A percentile compares a stretch with the other conserved stretches of the same genome.
Conservation (phyloP, 768 basidiomycete species). For the Xerocomus potaroensis region DNA sequence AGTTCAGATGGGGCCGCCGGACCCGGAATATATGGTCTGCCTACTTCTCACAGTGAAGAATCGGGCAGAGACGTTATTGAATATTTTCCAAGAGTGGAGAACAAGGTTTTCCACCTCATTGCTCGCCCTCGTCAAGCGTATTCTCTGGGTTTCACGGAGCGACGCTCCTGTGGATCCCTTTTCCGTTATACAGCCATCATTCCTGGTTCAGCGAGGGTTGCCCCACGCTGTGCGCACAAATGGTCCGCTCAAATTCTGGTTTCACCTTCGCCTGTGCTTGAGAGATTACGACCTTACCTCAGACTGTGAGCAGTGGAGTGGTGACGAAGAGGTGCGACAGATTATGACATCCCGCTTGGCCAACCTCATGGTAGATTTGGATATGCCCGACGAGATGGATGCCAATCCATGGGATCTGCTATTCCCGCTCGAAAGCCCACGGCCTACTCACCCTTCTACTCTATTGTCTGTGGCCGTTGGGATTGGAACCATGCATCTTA, state of each 20-base stretch:
- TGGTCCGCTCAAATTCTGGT: conserved; percentile 68
- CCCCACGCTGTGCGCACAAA: conserved; percentile 67
- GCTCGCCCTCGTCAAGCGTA: conserved; percentile 40
- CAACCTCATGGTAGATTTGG: conserved; percentile 40
- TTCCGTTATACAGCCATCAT: conserved; percentile 81
- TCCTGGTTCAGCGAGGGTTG: conserved; percentile 69
- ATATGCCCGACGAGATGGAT: conserved; percentile 31
- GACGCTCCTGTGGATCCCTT: conserved; percentile 63
- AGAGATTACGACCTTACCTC: conserved; percentile 43
- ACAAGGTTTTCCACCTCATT: conserved; percentile 30
- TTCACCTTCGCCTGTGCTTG: conserved; percentile 57
- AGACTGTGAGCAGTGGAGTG: conserved; percentile 5
- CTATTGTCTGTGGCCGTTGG: conserved; percentile 13
- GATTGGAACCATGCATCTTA: conserved; percentile 16
- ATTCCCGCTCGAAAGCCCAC: conserved; percentile 11
- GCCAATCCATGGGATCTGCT: conserved; percentile 23
- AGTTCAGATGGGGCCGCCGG: conserved; percentile 26
- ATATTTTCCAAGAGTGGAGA: conserved; percentile 28
- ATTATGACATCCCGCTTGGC: conserved; percentile 38
- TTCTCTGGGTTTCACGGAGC: conserved; percentile 49
- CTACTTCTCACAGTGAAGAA: conserved; percentile 11
- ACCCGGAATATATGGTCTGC: conserved; percentile 27
- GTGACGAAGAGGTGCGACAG: conserved; percentile 31
- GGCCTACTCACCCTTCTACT: conserved; percentile 1
- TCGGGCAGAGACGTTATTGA: conserved; percentile 10